Conservation (phyloP, 331 rosid species). For the Malus hybrid region DNA sequence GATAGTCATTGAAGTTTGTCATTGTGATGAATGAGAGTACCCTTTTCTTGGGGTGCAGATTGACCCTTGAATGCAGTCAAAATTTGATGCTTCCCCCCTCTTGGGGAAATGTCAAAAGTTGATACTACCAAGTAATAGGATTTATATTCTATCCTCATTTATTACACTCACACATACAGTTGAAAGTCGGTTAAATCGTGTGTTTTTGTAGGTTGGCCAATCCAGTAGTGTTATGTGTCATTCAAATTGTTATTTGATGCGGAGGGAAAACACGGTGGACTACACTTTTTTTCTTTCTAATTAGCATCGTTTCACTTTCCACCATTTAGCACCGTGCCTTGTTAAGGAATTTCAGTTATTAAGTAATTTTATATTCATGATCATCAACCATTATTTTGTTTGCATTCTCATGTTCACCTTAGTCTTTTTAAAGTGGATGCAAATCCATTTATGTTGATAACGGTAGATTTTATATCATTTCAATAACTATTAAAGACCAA, state of each 20-base stretch:
- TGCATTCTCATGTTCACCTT: neutral
- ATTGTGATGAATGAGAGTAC: neutral
- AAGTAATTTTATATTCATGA: neutral
- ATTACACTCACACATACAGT: neutral
- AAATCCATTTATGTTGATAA: neutral
- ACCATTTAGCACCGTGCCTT: neutral
- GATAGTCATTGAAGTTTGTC: neutral
- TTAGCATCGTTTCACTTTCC: neutral
- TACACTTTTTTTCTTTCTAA: too few species aligned
- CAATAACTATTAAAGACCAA: too few species aligned
- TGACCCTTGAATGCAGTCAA: neutral
- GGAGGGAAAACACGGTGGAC: too few species aligned
- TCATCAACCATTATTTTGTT: neutral
- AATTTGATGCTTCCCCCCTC: neutral
- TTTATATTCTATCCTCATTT: neutral
- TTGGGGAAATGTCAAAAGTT: neutral
- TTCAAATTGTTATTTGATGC: too few species aligned
- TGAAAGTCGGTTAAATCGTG: neutral
- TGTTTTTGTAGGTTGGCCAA: neutral
- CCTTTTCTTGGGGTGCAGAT: neutral
- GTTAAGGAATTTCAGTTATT: neutral
- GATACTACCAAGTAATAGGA: neutral
- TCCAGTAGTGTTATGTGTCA: neutral
- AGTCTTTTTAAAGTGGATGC: neutral
- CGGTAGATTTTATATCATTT: neutral